Percentiles rank a stretch among this genome's conserved stretches.
Conservation (phyloP, 1,139 yeast species). For the Lodderomyces elongisporus region DNA sequence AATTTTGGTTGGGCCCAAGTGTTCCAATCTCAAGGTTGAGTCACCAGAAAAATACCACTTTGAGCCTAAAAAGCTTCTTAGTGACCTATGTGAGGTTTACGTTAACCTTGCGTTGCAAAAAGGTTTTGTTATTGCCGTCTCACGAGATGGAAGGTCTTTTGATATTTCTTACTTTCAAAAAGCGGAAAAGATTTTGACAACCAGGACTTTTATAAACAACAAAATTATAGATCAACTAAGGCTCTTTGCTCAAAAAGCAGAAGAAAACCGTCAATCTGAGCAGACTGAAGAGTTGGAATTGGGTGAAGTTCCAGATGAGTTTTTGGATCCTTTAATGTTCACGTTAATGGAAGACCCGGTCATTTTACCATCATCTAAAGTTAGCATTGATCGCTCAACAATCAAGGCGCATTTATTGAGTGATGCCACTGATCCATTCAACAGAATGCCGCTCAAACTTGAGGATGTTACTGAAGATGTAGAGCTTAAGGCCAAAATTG, state of each 20-base stretch:
- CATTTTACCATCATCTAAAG: slow-evolving; percentile 75
- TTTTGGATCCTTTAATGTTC: slow-evolving; percentile 92
- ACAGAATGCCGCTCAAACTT: slow-evolving; percentile 80
- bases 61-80: slow-evolving; percentile 69
- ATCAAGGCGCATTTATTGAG: slow-evolving; percentile 90
- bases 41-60: slow-evolving; percentile 82
- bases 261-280: slow-evolving; percentile 54
- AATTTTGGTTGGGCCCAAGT: slow-evolving; percentile 91
- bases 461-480: slow-evolving; percentile 82
- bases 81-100: slow-evolving; percentile 69
- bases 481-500: slow-evolving; percentile 60
- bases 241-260: slow-evolving; percentile 60
- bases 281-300: slow-evolving; percentile 81
- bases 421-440: slow-evolving; percentile 96
- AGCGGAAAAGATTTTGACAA: slow-evolving; percentile 62
- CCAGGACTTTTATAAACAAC: slow-evolving; percentile 49
- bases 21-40: slow-evolving; percentile 79
- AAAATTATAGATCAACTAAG: slow-evolving; percentile 48
- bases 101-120: slow-evolving; percentile 61
- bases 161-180: slow-evolving; percentile 58
- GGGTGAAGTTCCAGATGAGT: slow-evolving; percentile 96
- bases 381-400: slow-evolving; percentile 83
- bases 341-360: slow-evolving; percentile 97
- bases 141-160: slow-evolving; percentile 88
- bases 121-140: slow-evolving; percentile 73